Percentiles rank a stretch among this genome's conserved stretches.
phyloP scores from a whole-genome alignment of 352 stramenopile genomes.

The Pythium vanterpoolii region DNA sequence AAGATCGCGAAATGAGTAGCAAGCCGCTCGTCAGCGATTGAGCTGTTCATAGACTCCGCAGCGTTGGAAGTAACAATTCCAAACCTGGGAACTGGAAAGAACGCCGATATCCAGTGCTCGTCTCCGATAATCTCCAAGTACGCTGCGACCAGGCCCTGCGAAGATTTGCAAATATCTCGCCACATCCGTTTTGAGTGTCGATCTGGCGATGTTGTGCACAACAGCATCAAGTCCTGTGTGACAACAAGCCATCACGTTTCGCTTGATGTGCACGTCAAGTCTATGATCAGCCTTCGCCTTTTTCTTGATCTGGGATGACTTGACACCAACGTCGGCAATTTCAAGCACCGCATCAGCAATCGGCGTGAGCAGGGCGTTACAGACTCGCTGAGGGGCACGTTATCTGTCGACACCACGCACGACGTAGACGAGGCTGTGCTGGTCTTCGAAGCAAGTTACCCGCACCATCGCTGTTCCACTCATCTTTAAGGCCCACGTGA shows the following conservation, averaged over 20 bases:
- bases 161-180: no score
- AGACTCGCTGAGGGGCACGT: constrained; percentile 5
- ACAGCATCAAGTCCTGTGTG: background rate
- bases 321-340: constrained; percentile 2
- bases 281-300: constrained; percentile 5
- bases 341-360: constrained; percentile 6
- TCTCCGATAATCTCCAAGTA: no score
- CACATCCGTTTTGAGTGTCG: background rate
- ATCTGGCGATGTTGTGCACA: background rate
- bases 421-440: constrained; percentile 28
- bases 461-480: background rate
- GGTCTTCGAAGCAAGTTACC: background rate
- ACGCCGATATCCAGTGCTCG: no score
- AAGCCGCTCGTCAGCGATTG: background rate
- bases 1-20: no score
- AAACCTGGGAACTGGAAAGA: no score
- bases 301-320: constrained; percentile 1
- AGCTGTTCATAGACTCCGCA: background rate
- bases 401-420: constrained; percentile 24
- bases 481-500: background rate
- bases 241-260: background rate
- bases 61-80: no score
- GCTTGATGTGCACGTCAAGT: background rate
- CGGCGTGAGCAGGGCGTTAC: background rate
- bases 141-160: no score